A percentile compares a stretch with the other conserved stretches of the same genome.
Evolutionary conservation across 768 basidiomycete species (phyloP).

Genomic region (Glaciozyma martinii): DNA sequence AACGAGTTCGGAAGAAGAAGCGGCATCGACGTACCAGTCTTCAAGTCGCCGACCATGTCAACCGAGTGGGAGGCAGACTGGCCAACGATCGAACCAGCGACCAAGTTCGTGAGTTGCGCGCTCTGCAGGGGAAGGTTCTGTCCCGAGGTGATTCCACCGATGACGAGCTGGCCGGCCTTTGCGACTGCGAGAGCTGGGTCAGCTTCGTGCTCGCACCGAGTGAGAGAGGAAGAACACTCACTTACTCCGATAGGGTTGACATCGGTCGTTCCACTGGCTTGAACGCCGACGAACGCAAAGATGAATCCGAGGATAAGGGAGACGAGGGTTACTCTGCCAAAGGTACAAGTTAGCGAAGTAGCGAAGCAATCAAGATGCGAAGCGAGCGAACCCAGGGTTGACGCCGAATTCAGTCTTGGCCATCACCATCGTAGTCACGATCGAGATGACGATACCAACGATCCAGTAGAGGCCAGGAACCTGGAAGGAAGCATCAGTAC

Average conservation of each 20-base stretch:
- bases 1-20: background rate
- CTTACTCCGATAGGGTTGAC: slow-evolving; percentile 48
- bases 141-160: background rate
- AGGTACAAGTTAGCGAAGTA: no score
- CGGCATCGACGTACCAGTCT: background rate
- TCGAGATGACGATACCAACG: background rate
- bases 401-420: slow-evolving; percentile 12
- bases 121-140: background rate
- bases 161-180: background rate
- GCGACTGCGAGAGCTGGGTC: background rate
- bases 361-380: no score
- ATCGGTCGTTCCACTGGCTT: slow-evolving; percentile 53
- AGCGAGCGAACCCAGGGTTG: background rate
- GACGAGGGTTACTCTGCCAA: slow-evolving; percentile 44
- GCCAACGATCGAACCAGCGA: background rate
- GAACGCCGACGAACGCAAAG: slow-evolving; percentile 61
- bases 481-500: background rate
- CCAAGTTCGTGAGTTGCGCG: background rate
- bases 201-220: no score
- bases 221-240: background rate
- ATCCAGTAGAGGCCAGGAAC: background rate
- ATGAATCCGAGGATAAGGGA: slow-evolving; percentile 54
- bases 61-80: background rate
- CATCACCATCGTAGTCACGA: background rate
- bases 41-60: background rate